Percentiles rank a stretch among this genome's conserved stretches.
These are phyloP conservation scores for Kodamaea suecica DNA, from an alignment of 1,139 yeast genomes.

Conservation along the genomic window DNA sequence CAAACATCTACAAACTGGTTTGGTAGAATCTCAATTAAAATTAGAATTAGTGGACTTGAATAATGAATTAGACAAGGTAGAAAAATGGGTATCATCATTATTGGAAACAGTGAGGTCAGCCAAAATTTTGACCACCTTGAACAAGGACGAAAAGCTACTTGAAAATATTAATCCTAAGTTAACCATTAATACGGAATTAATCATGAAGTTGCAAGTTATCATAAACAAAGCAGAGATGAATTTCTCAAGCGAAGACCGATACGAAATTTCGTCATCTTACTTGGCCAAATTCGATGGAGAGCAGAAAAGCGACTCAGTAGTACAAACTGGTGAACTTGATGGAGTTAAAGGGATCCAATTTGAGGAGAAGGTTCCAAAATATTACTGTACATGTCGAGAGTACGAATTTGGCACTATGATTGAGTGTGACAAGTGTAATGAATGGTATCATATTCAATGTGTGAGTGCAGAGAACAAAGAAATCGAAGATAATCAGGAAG, in stretches of 20 bases:
- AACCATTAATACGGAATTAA: conserved; percentile 20
- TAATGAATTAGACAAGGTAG: conserved; percentile 26
- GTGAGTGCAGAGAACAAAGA: conserved; percentile 40
- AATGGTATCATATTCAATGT: conserved; percentile 78
- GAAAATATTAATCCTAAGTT: conserved; percentile 17
- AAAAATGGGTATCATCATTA: conserved; percentile 39
- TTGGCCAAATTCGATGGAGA: conserved; percentile 16
- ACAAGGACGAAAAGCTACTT: conserved; percentile 16
- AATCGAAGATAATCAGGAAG: conserved; percentile 34
- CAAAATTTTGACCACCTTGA: conserved; percentile 24
- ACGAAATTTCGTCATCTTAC: conserved; percentile 28
- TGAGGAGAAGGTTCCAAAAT: conserved; percentile 18
- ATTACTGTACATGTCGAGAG: conserved; percentile 70
- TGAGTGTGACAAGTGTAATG: conserved; percentile 74
- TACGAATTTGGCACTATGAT: conserved; percentile 72
- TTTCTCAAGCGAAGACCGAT: conserved; percentile 40
- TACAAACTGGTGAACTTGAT: neutral
- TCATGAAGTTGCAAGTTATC: conserved; percentile 28
- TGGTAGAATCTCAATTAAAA: conserved; percentile 27
- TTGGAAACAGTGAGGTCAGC: conserved; percentile 34
- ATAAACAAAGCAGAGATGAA: conserved; percentile 33
- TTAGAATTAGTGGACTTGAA: conserved; percentile 20
- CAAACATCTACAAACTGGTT: conserved; percentile 22
- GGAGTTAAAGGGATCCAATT: conserved; percentile 12
- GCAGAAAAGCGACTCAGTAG: conserved; percentile 10